Base-by-base conservation (phyloP, 768 basidiomycete species). In the Russula griseocarnosa region DNA sequence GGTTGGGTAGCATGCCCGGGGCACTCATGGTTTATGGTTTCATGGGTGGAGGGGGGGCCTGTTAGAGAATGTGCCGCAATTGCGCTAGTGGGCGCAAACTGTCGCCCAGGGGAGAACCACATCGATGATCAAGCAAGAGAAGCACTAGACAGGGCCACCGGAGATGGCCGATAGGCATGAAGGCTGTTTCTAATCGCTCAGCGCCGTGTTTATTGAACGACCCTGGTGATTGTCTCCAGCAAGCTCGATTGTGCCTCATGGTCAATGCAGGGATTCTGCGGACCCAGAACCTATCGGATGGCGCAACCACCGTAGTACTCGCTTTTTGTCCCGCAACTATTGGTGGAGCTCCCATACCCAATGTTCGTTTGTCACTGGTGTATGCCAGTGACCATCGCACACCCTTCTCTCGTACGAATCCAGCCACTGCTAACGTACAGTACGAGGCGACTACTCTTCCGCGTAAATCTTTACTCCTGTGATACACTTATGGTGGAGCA, bases 171-270 rank as follows among this genome's bases (percentile, higher is more conserved):
- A 47, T 4, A 22, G 8, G 5, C n/a, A 20, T 9, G 4, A 36
- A 36, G 42, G 44, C 7, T n/a, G 20, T n/a, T 46, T n/a, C 9
- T 10, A 20, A n/a, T 46, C 44, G n/a, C 44, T n/a, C 42, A 7
- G 28, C 24, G 28, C 28, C 11, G 40, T 24, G 22, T 30, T 49
- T 42, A 58, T 44, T 46, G 56, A 42, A 51, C 30, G 28, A 42
- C 22, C 32, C 52, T 36, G 18, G n/a, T 49, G 30, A 49, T 38
- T 13, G 49, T 20, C 20, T 49, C 26, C 20, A 49, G 51, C 7
- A 51, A 20, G 53, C 44, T 26, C 50, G 50, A 55, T 34, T 63
- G 22, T 55, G n/a, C 53, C 53, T 64, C 63, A 46, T 49, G 63
- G 53, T 20, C 26, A 44, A 36, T 36, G 24, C 36, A 16, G 26